These are phyloP conservation scores for Coemansia sp. DNA, from an alignment of 192 early-diverging fungal genomes.

Conservation along the genomic window DNA sequence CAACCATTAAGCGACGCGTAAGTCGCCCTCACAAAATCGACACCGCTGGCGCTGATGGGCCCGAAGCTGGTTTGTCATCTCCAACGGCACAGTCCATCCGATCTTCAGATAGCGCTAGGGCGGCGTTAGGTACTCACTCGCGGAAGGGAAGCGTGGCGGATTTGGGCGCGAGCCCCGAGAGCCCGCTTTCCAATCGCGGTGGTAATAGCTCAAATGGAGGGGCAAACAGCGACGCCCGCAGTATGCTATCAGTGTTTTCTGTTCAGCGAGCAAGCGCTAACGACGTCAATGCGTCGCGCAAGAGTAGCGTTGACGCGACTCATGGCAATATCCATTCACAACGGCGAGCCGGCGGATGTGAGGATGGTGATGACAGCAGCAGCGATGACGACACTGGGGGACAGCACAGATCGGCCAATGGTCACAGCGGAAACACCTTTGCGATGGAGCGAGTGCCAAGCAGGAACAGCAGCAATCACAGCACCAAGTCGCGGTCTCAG, in stretches of 20 bases:
- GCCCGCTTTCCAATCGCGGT: background rate
- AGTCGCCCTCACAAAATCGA: slow-evolving; percentile 21
- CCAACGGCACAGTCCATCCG: slow-evolving; percentile 2
- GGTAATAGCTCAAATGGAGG: background rate
- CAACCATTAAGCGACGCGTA: slow-evolving; percentile 22
- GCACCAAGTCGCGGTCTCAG: background rate
- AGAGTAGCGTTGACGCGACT: slow-evolving; percentile 1
- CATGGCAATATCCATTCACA: background rate
- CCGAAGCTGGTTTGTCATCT: background rate
- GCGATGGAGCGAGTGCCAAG: slow-evolving; percentile 11
- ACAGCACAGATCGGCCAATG: background rate
- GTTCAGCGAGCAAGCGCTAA: slow-evolving; percentile 3
- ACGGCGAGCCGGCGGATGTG: background rate
- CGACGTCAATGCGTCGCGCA: slow-evolving; percentile 4
- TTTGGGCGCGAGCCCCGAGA: slow-evolving; percentile 1
- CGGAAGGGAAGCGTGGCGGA: slow-evolving; percentile 12
- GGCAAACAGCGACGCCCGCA: background rate
- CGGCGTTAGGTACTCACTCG: slow-evolving; percentile 10
- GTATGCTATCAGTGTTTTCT: slow-evolving; percentile 4
- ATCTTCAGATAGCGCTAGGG: slow-evolving; percentile 28
- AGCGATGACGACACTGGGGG: background rate
- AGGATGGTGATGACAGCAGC: background rate
- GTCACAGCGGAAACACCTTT: background rate
- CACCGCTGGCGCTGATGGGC: background rate
- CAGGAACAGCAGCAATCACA: slow-evolving; percentile 4